Conservation (phyloP, 1,139 yeast genomes). For the Magnusiomyces tetraspermus region DNA sequence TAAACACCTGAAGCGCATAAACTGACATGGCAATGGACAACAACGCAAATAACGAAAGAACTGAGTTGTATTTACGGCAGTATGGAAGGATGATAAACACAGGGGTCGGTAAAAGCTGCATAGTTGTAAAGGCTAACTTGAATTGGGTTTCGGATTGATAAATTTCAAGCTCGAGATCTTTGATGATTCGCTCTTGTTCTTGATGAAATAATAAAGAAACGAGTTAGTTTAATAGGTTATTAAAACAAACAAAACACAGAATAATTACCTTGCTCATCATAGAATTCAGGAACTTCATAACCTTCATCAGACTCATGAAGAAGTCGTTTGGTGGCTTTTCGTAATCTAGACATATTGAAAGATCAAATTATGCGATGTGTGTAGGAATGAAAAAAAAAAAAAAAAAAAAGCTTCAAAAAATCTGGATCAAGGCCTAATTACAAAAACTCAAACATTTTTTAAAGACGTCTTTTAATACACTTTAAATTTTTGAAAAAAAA, state of each 20-base stretch:
- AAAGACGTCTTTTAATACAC: no score
- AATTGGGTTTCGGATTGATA: conserved; percentile 20
- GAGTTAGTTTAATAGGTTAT: no score
- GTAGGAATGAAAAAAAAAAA: conserved; percentile 11
- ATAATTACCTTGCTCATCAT: conserved; percentile 22
- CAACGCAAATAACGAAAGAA: conserved; percentile 27
- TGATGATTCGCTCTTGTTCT: conserved; percentile 28
- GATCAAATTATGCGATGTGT: not conserved
- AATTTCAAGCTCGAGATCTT: conserved; percentile 23
- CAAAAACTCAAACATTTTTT: no score
- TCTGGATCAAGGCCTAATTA: no score
- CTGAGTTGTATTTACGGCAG: conserved; percentile 25
- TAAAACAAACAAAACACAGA: not conserved
- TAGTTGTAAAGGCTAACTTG: conserved; percentile 21
- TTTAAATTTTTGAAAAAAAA: no score
- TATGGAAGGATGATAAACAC: conserved; percentile 26
- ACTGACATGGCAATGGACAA: conserved; percentile 23
- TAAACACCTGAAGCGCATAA: conserved; percentile 19
- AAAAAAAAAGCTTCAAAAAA: conserved; percentile 13
- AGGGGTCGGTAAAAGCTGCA: conserved; percentile 31
- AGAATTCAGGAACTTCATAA: conserved; percentile 14
- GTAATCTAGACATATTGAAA: conserved; percentile 19
- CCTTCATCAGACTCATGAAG: conserved; percentile 15
- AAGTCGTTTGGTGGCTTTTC: conserved; percentile 22
- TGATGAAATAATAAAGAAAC: no score